phyloP scores from a whole-genome alignment of 306 rosid genomes.

The Sphenostylis stenocarpa region DNA sequence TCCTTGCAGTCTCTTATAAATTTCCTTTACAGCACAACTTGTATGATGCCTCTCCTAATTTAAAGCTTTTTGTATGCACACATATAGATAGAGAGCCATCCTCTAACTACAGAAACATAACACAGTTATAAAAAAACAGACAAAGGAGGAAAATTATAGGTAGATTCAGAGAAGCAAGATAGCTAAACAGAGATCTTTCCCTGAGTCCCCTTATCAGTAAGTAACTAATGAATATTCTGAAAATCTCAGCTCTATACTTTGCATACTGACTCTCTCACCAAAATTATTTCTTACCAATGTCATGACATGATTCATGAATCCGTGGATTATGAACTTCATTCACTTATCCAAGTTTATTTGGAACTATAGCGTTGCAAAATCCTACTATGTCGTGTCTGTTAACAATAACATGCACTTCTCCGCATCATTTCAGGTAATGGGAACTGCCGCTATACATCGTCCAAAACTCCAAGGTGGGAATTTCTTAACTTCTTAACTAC shows the following conservation, averaged over 20 bases:
- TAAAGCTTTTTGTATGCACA: no score
- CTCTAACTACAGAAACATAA: neutral
- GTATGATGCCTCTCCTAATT: no score
- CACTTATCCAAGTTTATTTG: neutral
- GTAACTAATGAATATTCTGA: neutral
- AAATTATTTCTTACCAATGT: neutral
- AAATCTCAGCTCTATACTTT: neutral
- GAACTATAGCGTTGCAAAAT: constrained; percentile 16
- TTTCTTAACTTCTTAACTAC: constrained; percentile 25
- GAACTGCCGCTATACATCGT: constrained; percentile 68
- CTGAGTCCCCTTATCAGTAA: constrained; percentile 1
- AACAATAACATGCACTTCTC: neutral
- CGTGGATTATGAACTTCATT: neutral
- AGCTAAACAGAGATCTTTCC: neutral
- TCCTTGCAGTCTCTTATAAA: neutral
- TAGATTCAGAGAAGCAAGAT: neutral
- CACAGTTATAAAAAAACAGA: no score
- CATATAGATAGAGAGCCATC: no score
- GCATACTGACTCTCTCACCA: neutral
- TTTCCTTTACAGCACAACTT: neutral
- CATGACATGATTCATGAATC: neutral
- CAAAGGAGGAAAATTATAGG: neutral
- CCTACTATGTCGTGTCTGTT: neutral
- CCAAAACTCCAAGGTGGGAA: constrained; percentile 67
- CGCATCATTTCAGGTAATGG: constrained; percentile 69